Base-by-base conservation (phyloP, 768 basidiomycete species). In the Lanmaoa rubissima region DNA sequence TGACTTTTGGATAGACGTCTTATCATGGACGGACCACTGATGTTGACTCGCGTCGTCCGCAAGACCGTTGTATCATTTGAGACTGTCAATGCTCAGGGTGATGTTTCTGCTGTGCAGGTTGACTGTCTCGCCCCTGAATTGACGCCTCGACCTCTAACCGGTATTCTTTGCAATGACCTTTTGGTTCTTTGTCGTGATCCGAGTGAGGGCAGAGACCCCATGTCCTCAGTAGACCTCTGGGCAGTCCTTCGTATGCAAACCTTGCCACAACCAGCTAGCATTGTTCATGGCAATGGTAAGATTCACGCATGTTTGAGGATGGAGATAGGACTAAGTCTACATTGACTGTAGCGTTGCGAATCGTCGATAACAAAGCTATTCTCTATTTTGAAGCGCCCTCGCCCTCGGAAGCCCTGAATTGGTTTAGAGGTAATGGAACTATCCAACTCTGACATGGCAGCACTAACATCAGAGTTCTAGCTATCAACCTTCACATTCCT, bases 201-300 rank as follows among this genome's bases (percentile, higher is more conserved):
- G 11, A 85, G 88, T 12, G 86, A 87, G 40, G 91, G 90, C 44
- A 81, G 82, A 61, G 94, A 96, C 61, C 85, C 83, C 24, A 75
- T 78, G 45, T 86, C 84, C 4, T 73, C 68, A 24, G 93, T 98
- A 32, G 95, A 98, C 68, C 78, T 98, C n/a, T 98, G 93, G 89
- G 94, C 94, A 35, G 96, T 98, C 34, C 75, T 98, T 58, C 82
- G 96, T 42, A 94, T 99, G 93, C 93, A 95, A 71, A 96, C 94
- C 0, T 69, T 94, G 43, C 87, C 88, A 6, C 92, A 94, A 65
- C 94, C 92, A 6, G 93, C 92, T 17, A 92, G 88, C 61, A 90
- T 94, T 54, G 89, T 92, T 26, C 88, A 94, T 69, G 91, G 90
- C 41, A 94, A 90, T 69, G 84, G 91, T 90, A 68, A 60, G 75